Percentiles rank a stretch among this genome's conserved stretches.
Conservation (phyloP, 495 filamentous ascomycete genomes). For the Pseudomonodictys pantanalensis region DNA sequence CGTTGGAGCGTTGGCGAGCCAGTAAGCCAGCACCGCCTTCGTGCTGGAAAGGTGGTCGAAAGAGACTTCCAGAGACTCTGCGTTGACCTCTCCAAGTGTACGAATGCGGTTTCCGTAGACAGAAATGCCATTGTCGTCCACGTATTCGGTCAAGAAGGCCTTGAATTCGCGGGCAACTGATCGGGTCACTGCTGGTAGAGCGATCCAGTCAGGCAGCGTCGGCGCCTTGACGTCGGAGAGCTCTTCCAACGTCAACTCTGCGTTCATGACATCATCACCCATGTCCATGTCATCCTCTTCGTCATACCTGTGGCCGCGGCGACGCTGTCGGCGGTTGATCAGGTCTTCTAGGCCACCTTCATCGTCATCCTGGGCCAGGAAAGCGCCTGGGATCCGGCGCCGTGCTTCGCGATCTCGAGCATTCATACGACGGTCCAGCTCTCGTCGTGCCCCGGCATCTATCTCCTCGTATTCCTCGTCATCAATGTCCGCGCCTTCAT, state of each 20-base stretch:
- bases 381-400: constrained; percentile 75
- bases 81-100: constrained; percentile 92
- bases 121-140: constrained; percentile 77
- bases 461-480: constrained; percentile 79
- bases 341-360: constrained; percentile 73
- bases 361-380: constrained; percentile 85
- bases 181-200: constrained; percentile 82
- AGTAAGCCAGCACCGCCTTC: constrained; percentile 97
- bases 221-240: constrained; percentile 91
- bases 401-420: constrained; percentile 75
- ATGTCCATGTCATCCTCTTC: constrained; percentile 91
- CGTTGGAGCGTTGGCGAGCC: constrained; percentile 90
- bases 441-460: constrained; percentile 65
- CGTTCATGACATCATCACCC: constrained; percentile 88
- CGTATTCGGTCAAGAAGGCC: constrained; percentile 94
- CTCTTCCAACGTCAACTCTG: constrained; percentile 88
- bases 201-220: constrained; percentile 87
- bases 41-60: constrained; percentile 85
- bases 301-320: constrained; percentile 83
- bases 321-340: constrained; percentile 72
- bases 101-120: constrained; percentile 92
- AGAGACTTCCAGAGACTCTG: constrained; percentile 92
- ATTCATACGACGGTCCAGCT: constrained; percentile 79
- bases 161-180: constrained; percentile 97
- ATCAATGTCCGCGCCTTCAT: constrained; percentile 70